Evolutionary conservation across 495 filamentous ascomycete species (phyloP).

Genomic region (Bathelium albidoporum): DNA sequence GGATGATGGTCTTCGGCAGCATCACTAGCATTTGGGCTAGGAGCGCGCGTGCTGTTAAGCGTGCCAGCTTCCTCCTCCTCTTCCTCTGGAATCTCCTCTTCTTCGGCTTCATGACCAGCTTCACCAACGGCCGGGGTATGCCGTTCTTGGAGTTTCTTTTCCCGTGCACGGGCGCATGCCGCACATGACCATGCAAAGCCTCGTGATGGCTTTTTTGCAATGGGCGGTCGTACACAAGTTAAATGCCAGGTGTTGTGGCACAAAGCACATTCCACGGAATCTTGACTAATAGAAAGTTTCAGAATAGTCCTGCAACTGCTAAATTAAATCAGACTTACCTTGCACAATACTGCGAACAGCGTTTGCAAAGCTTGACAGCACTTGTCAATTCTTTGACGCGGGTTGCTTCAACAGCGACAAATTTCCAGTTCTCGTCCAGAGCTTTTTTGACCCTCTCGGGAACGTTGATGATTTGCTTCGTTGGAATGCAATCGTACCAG

Average conservation of each 20-base stretch:
- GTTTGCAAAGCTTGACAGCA: slow-evolving; percentile 92
- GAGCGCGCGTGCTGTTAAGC: slow-evolving; percentile 23
- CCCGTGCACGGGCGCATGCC: slow-evolving; percentile 86
- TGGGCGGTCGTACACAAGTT: slow-evolving; percentile 86
- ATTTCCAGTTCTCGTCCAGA: slow-evolving; percentile 90
- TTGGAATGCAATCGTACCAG: slow-evolving; percentile 92
- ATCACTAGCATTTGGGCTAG: slow-evolving; percentile 37
- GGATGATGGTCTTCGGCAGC: slow-evolving; percentile 47
- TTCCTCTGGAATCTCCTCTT: slow-evolving; percentile 61
- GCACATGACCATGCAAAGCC: slow-evolving; percentile 98
- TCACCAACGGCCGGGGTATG: slow-evolving; percentile 62
- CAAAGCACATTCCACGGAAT: slow-evolving; percentile 95
- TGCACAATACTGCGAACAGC: slow-evolving; percentile 80
- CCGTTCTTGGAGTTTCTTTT: slow-evolving; percentile 81
- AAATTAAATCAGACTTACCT: slow-evolving; percentile 46
- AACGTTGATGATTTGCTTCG: slow-evolving; percentile 87
- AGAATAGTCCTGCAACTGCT: not conserved
- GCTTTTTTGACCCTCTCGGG: slow-evolving; percentile 88
- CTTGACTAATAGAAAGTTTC: slow-evolving; percentile 45
- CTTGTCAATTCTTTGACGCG: slow-evolving; percentile 91
- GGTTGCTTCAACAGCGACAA: slow-evolving; percentile 81
- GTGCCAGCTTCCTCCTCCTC: slow-evolving; percentile 62
- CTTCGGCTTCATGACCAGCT: slow-evolving; percentile 53
- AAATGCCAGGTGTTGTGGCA: slow-evolving; percentile 96
- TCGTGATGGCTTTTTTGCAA: slow-evolving; percentile 93